Base-by-base conservation (phyloP, 139 green algal genomes). In the Coccomyxa sp. region DNA sequence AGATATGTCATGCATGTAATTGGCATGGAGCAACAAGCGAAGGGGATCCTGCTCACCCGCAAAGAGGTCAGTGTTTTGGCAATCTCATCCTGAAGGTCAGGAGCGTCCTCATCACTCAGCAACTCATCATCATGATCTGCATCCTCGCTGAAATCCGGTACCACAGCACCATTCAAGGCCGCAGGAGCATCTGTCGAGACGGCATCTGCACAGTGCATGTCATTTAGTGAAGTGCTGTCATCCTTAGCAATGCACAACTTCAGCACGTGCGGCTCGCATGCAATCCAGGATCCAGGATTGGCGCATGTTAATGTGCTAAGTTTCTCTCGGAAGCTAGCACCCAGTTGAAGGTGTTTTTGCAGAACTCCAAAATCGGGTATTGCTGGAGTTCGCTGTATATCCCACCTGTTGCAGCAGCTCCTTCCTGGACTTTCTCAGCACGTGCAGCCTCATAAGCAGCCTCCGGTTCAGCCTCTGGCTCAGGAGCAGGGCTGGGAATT, bases 11-110 rank as follows among this genome's bases (percentile, higher is more conserved):
- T 51, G 38, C 38, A 51, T 51, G 38, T 51, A 51, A n/a, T 7
- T 51, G 38, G 7, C 38, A 51, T 51, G 38, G 4, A 25, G 21
- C 63, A 71, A 71, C 63, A 9, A 71, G 18, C 63, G 10, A 25
- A 71, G 18, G n/a, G 63, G 21, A 25, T 3, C 18, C 18, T 28
- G 63, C 18, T 21, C 63, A 71, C 63, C 63, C 21, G 18, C 18
- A 71, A 25, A 25, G 63, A 71, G 63, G 63, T 71, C 63, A 71
- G 63, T 25, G 63, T 71, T 25, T 71, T 71, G 63, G 63, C 63
- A 71, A 71, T 71, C 63, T 71, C 63, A 71, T 71, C 63, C 63
- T 71, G 63, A 21, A 71, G 63, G 63, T 71, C 63, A 71, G 63
- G 63, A 25, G 63, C 63, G 21, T 71, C 63, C 21, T 71, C 63